Base-by-base conservation (phyloP, 495 filamentous ascomycete genomes). In the Aspergillus cavernicola region DNA sequence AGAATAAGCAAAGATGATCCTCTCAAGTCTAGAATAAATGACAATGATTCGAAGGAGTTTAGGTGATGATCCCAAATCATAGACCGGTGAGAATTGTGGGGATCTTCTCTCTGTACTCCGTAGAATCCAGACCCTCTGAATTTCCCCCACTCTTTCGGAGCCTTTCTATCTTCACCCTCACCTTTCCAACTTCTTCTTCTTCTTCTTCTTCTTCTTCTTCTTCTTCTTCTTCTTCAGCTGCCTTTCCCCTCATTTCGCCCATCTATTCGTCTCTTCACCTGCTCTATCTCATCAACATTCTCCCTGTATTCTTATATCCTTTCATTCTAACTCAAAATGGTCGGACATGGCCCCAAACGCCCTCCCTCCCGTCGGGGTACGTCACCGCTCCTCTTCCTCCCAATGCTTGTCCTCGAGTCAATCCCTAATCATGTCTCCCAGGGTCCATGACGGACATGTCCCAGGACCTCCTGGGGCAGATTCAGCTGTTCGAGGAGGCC, bases 381-480 rank as follows among this genome's bases (percentile, higher is more conserved):
- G 82, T 73, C 36, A 35, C 26, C 50, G n/a, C 19, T 22, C 26
- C 60, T 60, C 59, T 63, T 31, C 55, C 69, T 35, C 22, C 45
- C 29, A 18, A 22, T 22, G 35, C 40, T 36, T 24, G 20, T 31
- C 26, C 33, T 48, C 44, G 32, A 60, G 37, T 39, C 23, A 28
- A 23, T 23, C 56, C 38, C 52, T 62, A 52, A 49, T 45, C 54
- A 55, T 72, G 62, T 66, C 55, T 68, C 61, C 28, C 11, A 87
- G 86, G 87, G 50, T 91, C 88, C 45, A 85, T 86, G 79, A 79
- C 84, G 61, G 86, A 89, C 74, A 70, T 95, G 68, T 90, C 93
- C 44, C 87, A 92, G 70, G 83, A 93, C 67, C 82, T 97, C 44
- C 71, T 87, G 58, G 76, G 84, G 52, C 87, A 96, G 70, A 93